These are phyloP conservation scores for Penicillium egyptiacum DNA, from an alignment of 495 filamentous ascomycete genomes.

Conservation along the genomic window DNA sequence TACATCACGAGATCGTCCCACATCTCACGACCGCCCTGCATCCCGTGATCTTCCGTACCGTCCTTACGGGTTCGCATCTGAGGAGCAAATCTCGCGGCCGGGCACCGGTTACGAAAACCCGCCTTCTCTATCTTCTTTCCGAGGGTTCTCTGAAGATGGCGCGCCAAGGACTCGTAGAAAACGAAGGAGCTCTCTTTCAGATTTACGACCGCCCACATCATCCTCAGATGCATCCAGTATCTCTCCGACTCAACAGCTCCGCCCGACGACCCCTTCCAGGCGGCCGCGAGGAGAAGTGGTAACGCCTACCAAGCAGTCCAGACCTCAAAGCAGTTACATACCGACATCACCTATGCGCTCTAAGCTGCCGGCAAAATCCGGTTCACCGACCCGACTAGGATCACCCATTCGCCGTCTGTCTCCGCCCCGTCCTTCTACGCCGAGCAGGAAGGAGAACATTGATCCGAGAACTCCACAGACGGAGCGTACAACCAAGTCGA, in stretches of 20 bases:
- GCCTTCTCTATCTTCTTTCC: constrained; percentile 38
- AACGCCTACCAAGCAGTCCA: constrained; percentile 36
- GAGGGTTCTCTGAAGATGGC: constrained; percentile 35
- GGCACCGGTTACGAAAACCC: constrained; percentile 48
- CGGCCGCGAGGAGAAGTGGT: constrained; percentile 30
- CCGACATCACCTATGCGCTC: constrained; percentile 34
- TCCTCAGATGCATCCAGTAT: constrained; percentile 36
- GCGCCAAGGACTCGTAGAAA: constrained; percentile 63
- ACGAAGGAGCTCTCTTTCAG: constrained; percentile 87
- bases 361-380: constrained; percentile 33
- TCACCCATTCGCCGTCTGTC: constrained; percentile 42
- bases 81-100: constrained; percentile 47
- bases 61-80: constrained; percentile 48
- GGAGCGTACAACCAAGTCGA: constrained; percentile 39
- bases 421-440: constrained; percentile 44
- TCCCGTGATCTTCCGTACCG: constrained; percentile 52
- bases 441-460: constrained; percentile 59
- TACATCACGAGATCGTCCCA: constrained; percentile 43
- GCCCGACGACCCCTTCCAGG: constrained; percentile 40
- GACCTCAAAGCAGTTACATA: constrained; percentile 37
- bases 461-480: constrained; percentile 36
- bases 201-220: constrained; percentile 66
- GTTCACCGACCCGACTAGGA: constrained; percentile 33
- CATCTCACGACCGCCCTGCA: constrained; percentile 36
- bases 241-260: constrained; percentile 37